Percentiles rank a stretch among this genome's conserved stretches.
Conservation (phyloP, 192 early-diverging fungal species). For the Funneliformis mosseae region DNA sequence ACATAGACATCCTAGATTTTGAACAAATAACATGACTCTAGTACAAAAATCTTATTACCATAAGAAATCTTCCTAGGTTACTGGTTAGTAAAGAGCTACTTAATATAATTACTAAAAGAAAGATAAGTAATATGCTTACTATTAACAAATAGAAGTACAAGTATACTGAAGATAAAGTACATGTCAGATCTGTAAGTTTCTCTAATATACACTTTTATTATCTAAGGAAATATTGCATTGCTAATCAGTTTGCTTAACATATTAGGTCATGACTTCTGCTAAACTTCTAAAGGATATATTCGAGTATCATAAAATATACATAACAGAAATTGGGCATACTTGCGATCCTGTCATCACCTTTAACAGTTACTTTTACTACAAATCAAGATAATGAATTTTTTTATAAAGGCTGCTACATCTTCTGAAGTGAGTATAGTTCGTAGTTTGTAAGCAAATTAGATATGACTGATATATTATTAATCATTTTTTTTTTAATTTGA, state of each 20-base stretch:
- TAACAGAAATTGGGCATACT: not conserved
- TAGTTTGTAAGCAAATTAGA: conserved; percentile 6
- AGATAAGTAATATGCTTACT: not conserved
- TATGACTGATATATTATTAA: conserved; percentile 1
- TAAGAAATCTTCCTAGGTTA: not conserved
- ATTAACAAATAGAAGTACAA: conserved; percentile 28
- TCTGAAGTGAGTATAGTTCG: not conserved
- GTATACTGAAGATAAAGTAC: conserved; percentile 26
- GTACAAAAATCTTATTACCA: not conserved
- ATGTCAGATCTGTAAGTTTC: conserved; percentile 26
- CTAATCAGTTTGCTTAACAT: not conserved
- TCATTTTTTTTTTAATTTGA: not conserved
- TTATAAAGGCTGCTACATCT: not conserved
- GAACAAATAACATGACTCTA: not conserved
- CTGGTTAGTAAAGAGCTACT: not conserved
- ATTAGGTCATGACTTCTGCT: conserved; percentile 21
- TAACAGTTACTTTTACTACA: conserved; percentile 11
- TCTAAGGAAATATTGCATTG: conserved; percentile 10
- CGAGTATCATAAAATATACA: conserved; percentile 17
- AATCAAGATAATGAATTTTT: conserved; percentile 15
- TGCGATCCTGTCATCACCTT: not conserved
- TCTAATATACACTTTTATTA: not conserved
- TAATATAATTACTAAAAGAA: not conserved
- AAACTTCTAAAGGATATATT: conserved; percentile 21
- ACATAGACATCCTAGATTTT: conserved; percentile 12